Evolutionary conservation across 805 yeast genomes (phyloP), one percentile per base, ranked within the genome.

Genomic region (Wickerhamiella azymoides): DNA sequence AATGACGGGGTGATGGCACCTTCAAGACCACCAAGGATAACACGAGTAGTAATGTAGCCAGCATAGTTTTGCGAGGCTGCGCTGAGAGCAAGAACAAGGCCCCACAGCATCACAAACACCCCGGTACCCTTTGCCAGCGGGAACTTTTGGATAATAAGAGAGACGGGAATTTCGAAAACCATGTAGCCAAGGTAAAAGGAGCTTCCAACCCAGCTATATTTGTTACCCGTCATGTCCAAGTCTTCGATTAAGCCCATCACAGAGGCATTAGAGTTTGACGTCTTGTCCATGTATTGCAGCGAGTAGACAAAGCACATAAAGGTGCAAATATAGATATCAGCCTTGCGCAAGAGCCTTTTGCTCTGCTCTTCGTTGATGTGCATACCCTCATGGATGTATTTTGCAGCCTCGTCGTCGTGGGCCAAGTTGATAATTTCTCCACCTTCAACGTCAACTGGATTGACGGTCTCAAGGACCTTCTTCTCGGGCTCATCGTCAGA

Each of bases 141-240:
- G 43, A 76, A 70, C 45, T 65, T 66, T 57, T 80, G 86, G 19
- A 77, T 55, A 1, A 69, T 40, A 39, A 63, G 54, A 8, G 66
- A 58, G 3, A 72, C 68, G 3, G 77, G 74, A 46, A 72, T 60
- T 53, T 75, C 79, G 54, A 76, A 78, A 7, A 64, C 66, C 42
- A 80, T 58, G 57, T 79, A 81, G 2, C 86, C 88, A 35, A 80
- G 56, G 54, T 77, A 77, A 52, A 77, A 77, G 5, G 75, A 69
- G 1, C 79, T 67, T 13, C 79, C 74, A n/a, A 71, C 61, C 78
- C 81, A 73, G 43, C 52, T 48, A 36, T 57, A 67, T 66, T 46
- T 55, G 49, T 52, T 60, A 33, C 70, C 73, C 45, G 52, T 51
- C 74, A 74, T 73, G 48, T 62, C 62, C 51, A 68, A 60, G 47